Evolutionary conservation across 2,329 filamentous ascomycete species (phyloP).

Genomic region (Remersonia thermophila): DNA sequence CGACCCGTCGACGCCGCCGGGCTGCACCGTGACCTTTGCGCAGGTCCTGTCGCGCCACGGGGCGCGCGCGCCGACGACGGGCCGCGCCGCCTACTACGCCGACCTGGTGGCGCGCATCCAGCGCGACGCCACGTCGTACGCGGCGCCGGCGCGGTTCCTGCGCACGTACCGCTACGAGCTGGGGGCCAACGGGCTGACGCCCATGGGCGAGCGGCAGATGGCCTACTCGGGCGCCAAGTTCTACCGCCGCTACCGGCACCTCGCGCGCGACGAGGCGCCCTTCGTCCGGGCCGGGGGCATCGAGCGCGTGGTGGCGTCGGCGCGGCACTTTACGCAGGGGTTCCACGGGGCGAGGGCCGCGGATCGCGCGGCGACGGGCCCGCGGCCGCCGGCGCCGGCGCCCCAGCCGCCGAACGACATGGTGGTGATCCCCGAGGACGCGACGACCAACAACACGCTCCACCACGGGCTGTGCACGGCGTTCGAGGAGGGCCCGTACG

Average conservation of each 20-base stretch:
- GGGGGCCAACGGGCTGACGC: slow-evolving; percentile 37
- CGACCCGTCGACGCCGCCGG: slow-evolving; percentile 43
- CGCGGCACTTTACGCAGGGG: slow-evolving; percentile 61
- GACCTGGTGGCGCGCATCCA: slow-evolving; percentile 56
- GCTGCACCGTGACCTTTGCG: slow-evolving; percentile 68
- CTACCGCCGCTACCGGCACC: slow-evolving; percentile 55
- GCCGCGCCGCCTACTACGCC: slow-evolving; percentile 54
- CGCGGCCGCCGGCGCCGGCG: slow-evolving; percentile 26
- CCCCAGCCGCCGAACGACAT: slow-evolving; percentile 45
- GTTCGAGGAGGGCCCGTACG: slow-evolving; percentile 51
- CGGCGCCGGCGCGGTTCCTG: slow-evolving; percentile 57
- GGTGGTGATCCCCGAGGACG: slow-evolving; percentile 56
- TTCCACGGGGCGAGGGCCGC: slow-evolving; percentile 46
- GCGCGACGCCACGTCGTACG: slow-evolving; percentile 39
- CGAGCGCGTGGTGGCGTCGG: slow-evolving; percentile 41
- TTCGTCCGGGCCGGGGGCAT: slow-evolving; percentile 33
- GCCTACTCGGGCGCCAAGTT: slow-evolving; percentile 65
- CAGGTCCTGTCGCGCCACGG: slow-evolving; percentile 77
- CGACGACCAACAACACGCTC: slow-evolving; percentile 66
- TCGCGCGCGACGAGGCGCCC: slow-evolving; percentile 37
- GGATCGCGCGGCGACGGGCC: slow-evolving; percentile 23
- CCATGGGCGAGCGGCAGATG: slow-evolving; percentile 57
- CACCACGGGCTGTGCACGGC: slow-evolving; percentile 58
- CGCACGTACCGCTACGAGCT: slow-evolving; percentile 58
- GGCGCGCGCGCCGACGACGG: slow-evolving; percentile 63